Percentiles rank a stretch among this genome's conserved stretches.
Evolutionary conservation across 257 asterid genomes (phyloP).

Genomic region (Solanum tarijense): DNA sequence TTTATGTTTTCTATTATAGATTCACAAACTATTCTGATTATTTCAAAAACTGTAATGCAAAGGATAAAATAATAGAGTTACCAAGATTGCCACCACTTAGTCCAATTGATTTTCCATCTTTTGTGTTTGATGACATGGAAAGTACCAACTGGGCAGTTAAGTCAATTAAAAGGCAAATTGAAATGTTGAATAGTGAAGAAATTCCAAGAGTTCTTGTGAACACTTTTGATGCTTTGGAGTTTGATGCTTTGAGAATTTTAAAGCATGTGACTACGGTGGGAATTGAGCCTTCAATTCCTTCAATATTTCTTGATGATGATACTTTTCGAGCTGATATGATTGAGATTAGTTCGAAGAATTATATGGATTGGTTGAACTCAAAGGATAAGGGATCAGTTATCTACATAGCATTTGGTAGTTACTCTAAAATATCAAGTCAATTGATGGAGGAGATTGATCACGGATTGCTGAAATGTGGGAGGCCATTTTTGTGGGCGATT

Average conservation of each 20-base stretch:
- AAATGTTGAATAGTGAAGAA: background rate
- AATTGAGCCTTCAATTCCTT: no score
- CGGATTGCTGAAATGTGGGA: constrained; percentile 8
- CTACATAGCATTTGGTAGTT: constrained; percentile 11
- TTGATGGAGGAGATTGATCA: constrained; percentile 9
- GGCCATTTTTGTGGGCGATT: background rate
- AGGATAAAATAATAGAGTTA: background rate
- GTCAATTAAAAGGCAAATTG: background rate
- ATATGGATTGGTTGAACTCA: constrained; percentile 1
- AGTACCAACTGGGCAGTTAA: background rate
- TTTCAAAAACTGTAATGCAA: no score
- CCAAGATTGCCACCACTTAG: background rate
- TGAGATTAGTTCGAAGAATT: background rate
- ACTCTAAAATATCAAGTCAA: background rate
- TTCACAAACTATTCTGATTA: no score
- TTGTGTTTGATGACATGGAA: background rate
- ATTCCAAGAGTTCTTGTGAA: no score
- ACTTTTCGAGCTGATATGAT: no score
- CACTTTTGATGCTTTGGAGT: no score
- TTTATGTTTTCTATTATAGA: background rate
- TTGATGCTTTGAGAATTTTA: no score
- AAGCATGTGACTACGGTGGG: no score
- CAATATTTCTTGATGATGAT: no score
- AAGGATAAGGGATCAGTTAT: background rate
- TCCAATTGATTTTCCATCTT: background rate